Conservation (phyloP, 805 yeast genomes). For the Barnettozyma botsteinii region DNA sequence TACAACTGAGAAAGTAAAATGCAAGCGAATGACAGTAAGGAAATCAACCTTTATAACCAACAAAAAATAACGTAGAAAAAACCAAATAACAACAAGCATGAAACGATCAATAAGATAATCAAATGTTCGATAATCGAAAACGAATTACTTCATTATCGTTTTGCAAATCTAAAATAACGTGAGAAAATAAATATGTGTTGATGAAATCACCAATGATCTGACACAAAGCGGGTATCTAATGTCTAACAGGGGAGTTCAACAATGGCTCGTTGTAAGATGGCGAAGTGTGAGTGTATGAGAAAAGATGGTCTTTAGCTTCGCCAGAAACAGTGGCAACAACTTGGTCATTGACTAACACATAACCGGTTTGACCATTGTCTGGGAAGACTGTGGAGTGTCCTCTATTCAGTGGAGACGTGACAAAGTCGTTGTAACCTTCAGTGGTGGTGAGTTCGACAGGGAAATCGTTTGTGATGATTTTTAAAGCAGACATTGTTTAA, state of each 20-base stretch:
- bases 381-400: slow-evolving; percentile 32
- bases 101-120: no score
- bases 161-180: no score
- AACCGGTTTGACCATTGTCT: slow-evolving; percentile 32
- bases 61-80: no score
- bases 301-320: slow-evolving; percentile 27
- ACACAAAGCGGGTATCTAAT: neutral
- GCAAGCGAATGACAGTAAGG: no score
- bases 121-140: no score
- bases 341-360: slow-evolving; percentile 30
- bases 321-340: slow-evolving; percentile 36
- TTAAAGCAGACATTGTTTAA: slow-evolving; percentile 8
- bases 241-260: slow-evolving; percentile 7
- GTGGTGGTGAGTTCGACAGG: slow-evolving; percentile 37
- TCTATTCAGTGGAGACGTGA: slow-evolving; percentile 28
- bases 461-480: slow-evolving; percentile 23
- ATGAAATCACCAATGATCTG: neutral
- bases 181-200: no score
- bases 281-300: neutral
- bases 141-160: no score
- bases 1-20: no score
- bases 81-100: neutral
- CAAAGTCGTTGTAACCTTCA: slow-evolving; percentile 35
- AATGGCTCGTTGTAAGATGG: neutral
- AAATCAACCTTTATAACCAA: no score